Conservation (phyloP, 495 filamentous ascomycete genomes). For the Letharia columbiana region DNA sequence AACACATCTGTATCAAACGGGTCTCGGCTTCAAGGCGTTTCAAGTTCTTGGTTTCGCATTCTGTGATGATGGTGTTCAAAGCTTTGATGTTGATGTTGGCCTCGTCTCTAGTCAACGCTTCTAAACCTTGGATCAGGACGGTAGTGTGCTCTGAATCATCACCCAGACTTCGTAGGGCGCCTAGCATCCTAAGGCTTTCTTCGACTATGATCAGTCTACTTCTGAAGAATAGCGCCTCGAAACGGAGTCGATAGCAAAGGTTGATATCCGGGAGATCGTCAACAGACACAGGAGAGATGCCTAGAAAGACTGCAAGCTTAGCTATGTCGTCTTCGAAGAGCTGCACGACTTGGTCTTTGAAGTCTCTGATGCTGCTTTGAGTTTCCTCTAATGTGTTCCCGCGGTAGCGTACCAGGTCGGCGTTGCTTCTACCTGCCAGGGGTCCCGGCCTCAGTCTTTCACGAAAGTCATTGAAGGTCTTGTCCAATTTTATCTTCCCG, state of each 20-base stretch:
- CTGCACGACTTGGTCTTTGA: conserved; percentile 17
- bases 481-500: conserved; percentile 7
- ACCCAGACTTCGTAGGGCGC: neutral
- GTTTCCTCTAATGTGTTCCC: conserved; percentile 17
- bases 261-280: conserved; percentile 4
- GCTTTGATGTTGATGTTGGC: neutral
- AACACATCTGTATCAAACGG: conserved; percentile 14
- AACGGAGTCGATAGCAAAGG: conserved; percentile 15
- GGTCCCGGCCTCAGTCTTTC: conserved; percentile 18
- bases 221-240: conserved; percentile 18
- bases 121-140: conserved; percentile 13
- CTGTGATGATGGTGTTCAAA: conserved; percentile 11
- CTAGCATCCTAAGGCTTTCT: conserved; percentile 18
- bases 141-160: conserved; percentile 14
- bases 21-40: conserved; percentile 23
- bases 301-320: conserved; percentile 10
- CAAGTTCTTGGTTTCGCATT: conserved; percentile 13
- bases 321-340: conserved; percentile 19
- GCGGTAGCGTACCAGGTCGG: conserved; percentile 14
- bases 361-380: conserved; percentile 9
- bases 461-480: conserved; percentile 15
- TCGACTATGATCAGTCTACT: conserved; percentile 20
- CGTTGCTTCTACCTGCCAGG: conserved; percentile 19
- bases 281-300: neutral
- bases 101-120: conserved; percentile 4